Base-by-base conservation (phyloP, 208 protist genomes). In the Novymonas esmeraldas region DNA sequence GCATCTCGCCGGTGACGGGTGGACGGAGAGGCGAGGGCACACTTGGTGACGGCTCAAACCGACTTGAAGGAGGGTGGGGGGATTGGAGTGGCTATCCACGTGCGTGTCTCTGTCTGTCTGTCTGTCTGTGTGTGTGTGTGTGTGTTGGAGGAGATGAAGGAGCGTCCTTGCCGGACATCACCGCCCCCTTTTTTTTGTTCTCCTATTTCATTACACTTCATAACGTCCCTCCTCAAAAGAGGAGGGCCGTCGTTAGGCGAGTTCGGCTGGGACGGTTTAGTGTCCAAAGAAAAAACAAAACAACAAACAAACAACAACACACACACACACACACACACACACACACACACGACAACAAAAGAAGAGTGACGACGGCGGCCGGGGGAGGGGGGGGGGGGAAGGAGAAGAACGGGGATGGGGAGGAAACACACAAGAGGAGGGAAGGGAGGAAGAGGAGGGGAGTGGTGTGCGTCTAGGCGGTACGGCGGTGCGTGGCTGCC, bases 401-500 rank as follows among this genome's bases (percentile, higher is more conserved):
- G 7, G 14, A 20, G 10, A 20, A 20, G 16, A 20, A 20, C 0
- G 4, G 6, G 7, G 6, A 20, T 4, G 4, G 6, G 18, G 22
- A 48, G 44, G 44, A 11, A 2, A 48, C 18, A 1, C 44, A 48
- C 13, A 48, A 48, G 22, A 9, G 42, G 18, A 14, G 24, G 42
- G 42, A 20, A 48, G 16, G 42, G 42, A 20, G 42, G 42, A 46
- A 10, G 42, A n/a, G 22, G 20, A 11, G 46, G 3, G 46, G 22
- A n/a, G 46, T 16, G 16, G 22, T 20, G 31, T 7, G 13, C 13
- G 14, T 24, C 62, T 52, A 51, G 3, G 41, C 66, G 16, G 29
- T 31, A 24, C 58, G 49, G 36, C 38, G 49, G 26, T 44, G 39
- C n/a, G 57, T 18, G 36, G 57, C 50, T 34, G 31, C 39, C 6